Evolutionary conservation across 2,329 filamentous ascomycete species (phyloP), one percentile per base, ranked within the genome.

Genomic region (Aspergillus aculeatus): DNA sequence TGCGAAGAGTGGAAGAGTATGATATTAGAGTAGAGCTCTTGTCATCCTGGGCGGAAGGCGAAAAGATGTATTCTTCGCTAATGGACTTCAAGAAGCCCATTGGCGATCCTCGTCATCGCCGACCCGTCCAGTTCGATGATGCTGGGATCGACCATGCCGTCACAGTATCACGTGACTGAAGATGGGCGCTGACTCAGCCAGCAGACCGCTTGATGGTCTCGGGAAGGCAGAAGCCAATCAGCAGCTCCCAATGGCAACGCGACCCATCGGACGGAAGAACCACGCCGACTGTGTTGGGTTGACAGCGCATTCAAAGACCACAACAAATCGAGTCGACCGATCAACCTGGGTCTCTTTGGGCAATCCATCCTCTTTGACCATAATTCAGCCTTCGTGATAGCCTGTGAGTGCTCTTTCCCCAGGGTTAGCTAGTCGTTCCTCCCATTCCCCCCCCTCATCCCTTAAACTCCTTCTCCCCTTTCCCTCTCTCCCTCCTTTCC

Each of bases 231-330:
- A 16, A 50, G 49, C 73, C 72, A 75, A 75, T 75, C 65, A 74
- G 44, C 21, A 12, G 10, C n/a, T 26, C 1, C 12, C 21, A 26
- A 53, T 44, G 51, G 26, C 54, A 65, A 75, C 73, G 74, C 73
- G 73, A 75, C 73, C 73, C 73, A 73, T 69, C 66, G 62, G 70
- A 65, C 67, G 66, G 69, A 71, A 71, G 70, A 73, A 69, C 70
- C 66, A 71, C 56, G 59, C 53, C 62, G 53, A 55, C 54, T 57
- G 41, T 49, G 64, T 54, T 59, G 60, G 60, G 57, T 60, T 60
- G 65, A 67, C 69, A 73, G 70, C 71, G 71, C 71, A 78, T 77
- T 78, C 16, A 77, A 79, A 76, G 77, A 58, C 78, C 77, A 78
- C 79, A 78, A 79, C 78, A 78, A 78, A 78, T 65, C 47, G 56